These are phyloP conservation scores for Gynostemma pentaphyllum DNA, from an alignment of 306 rosid species.

Conservation along the genomic window DNA sequence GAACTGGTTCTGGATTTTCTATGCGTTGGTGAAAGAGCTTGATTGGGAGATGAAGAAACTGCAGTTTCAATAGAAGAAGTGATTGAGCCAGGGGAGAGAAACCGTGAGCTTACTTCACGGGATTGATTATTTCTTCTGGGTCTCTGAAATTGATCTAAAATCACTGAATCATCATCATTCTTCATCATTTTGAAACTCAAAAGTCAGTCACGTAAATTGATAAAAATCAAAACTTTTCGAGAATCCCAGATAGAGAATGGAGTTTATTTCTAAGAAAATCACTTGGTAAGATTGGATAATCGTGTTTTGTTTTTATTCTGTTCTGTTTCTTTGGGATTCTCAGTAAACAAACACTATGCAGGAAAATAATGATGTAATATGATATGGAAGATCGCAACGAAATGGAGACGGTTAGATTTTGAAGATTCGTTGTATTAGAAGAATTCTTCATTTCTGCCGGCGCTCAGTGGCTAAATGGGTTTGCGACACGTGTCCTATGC, in stretches of 20 bases:
- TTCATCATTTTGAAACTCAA: constrained; percentile 16
- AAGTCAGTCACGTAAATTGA: background rate
- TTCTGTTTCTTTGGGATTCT: constrained; percentile 1
- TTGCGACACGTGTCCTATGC: constrained; percentile 13
- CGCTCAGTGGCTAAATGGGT: constrained; percentile 5
- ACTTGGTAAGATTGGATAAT: background rate
- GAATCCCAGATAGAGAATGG: background rate
- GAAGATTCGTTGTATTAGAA: background rate
- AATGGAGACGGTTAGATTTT: background rate
- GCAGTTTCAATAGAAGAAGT: constrained; percentile 20
- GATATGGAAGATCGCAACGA: constrained; percentile 1
- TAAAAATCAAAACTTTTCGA: background rate
- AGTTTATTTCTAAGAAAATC: background rate
- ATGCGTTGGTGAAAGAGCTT: constrained; percentile 27
- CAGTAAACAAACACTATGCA: background rate
- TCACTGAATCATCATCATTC: constrained; percentile 14
- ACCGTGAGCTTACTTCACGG: constrained; percentile 48
- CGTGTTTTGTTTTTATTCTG: too few relatives aligned
- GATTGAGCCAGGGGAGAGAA: constrained; percentile 22
- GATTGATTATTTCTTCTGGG: constrained; percentile 28
- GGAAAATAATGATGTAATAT: too few relatives aligned
- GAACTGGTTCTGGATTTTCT: constrained; percentile 24
- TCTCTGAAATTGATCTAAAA: constrained; percentile 28
- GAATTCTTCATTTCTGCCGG: constrained; percentile 13
- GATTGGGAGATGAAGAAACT: constrained; percentile 19